phyloP scores from a whole-genome alignment of 192 early-diverging fungal species.

The Coemansia sp. region DNA sequence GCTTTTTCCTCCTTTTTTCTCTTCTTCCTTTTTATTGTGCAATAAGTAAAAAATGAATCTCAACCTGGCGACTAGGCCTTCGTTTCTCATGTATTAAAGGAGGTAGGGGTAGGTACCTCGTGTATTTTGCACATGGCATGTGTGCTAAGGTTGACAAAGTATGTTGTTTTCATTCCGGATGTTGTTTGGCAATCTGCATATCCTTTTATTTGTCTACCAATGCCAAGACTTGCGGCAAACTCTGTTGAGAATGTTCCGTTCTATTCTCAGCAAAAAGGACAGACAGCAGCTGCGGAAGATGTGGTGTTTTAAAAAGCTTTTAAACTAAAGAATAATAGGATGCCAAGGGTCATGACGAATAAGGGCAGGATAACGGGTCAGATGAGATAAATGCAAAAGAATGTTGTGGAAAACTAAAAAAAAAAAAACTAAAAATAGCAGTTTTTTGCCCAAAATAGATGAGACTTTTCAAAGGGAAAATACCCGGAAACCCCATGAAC shows the following conservation, averaged over 20 bases:
- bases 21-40: neutral
- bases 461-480: neutral
- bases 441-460: no score
- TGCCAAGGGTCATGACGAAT: neutral
- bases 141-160: neutral
- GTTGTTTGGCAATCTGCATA: no score
- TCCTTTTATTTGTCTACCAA: neutral
- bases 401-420: slow-evolving; percentile 5
- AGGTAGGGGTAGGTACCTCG: no score
- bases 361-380: neutral
- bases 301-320: neutral
- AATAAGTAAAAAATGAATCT: neutral
- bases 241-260: neutral
- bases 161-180: neutral
- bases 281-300: neutral
- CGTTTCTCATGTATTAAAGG: no score
- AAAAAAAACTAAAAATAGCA: neutral
- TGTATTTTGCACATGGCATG: slow-evolving; percentile 18
- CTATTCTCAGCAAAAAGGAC: neutral
- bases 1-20: neutral
- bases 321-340: no score
- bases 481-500: neutral
- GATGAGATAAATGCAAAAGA: neutral
- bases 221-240: neutral
- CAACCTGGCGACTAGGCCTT: neutral